These are phyloP conservation scores for Trametes cingulata DNA, from an alignment of 768 basidiomycete species.

Conservation along the genomic window DNA sequence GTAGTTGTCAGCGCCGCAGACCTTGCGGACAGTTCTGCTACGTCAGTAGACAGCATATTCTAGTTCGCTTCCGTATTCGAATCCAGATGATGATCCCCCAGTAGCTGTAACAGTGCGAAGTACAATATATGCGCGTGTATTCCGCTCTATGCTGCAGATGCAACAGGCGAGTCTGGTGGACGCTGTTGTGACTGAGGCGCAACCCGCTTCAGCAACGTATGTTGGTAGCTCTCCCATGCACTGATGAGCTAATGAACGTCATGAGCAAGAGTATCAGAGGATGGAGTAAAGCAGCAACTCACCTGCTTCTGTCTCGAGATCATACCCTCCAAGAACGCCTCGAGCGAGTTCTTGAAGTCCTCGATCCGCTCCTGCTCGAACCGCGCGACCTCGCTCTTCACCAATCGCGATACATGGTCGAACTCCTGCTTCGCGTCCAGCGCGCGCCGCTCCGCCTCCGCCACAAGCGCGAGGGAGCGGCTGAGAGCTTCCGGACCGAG, in stretches of 20 bases:
- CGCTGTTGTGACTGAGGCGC: conserved; percentile 16
- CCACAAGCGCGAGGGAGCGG: conserved; percentile 75
- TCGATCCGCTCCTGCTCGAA: conserved; percentile 94
- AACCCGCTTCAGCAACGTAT: conserved; percentile 57
- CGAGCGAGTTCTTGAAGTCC: conserved; percentile 86
- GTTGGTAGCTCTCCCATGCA: conserved; percentile 84
- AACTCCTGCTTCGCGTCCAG: conserved; percentile 86
- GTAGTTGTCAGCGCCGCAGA: no score
- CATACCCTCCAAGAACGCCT: conserved; percentile 86
- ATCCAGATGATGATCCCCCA: no score
- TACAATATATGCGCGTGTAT: no score
- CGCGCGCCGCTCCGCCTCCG: conserved; percentile 87
- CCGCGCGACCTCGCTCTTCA: conserved; percentile 85
- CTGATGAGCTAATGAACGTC: conserved; percentile 57
- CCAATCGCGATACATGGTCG: conserved; percentile 82
- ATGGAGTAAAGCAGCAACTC: not conserved
- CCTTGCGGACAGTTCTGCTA: no score
- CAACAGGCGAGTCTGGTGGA: conserved; percentile 11
- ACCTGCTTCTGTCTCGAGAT: conserved; percentile 70
- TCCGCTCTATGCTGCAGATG: not conserved
- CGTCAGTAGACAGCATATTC: no score
- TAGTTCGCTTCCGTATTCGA: no score
- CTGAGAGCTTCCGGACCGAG: conserved; percentile 69
- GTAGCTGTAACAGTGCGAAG: no score
- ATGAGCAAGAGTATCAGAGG: not conserved